phyloP scores from a whole-genome alignment of 208 protist species.

The Trypanosoma theileri region DNA sequence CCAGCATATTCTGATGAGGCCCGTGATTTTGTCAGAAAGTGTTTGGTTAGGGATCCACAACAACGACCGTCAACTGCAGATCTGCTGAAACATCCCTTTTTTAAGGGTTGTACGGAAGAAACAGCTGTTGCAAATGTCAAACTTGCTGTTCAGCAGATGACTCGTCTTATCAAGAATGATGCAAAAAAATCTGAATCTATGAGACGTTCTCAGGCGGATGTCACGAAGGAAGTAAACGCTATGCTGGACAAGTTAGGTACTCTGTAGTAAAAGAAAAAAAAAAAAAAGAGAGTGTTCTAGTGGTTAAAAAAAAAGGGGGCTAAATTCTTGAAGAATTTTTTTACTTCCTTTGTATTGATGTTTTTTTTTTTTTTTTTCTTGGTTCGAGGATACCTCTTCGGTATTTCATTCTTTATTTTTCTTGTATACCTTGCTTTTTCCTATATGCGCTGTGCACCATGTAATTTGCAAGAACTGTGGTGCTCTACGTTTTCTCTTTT shows the following conservation, averaged over 20 bases:
- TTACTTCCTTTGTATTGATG: background rate
- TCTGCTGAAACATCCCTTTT: slow-evolving; percentile 80
- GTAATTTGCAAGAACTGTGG: too few species aligned
- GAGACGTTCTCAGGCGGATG: slow-evolving; percentile 47
- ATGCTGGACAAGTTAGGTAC: slow-evolving; percentile 70
- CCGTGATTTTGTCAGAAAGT: slow-evolving; percentile 75
- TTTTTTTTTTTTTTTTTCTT: slow-evolving; percentile 1
- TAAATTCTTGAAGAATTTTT: background rate
- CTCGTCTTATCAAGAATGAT: slow-evolving; percentile 76
- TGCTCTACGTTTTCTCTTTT: too few species aligned
- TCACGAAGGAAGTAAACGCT: slow-evolving; percentile 68
- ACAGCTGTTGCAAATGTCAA: slow-evolving; percentile 78
- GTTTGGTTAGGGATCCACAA: slow-evolving; percentile 75
- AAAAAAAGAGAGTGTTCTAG: background rate
- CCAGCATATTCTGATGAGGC: slow-evolving; percentile 64
- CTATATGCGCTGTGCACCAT: too few species aligned
- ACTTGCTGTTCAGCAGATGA: slow-evolving; percentile 85
- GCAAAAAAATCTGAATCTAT: slow-evolving; percentile 60
- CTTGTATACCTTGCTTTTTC: background rate
- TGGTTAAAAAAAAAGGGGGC: background rate
- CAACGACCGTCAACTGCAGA: slow-evolving; percentile 61
- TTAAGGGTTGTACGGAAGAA: slow-evolving; percentile 63
- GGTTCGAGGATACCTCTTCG: background rate
- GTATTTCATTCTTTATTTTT: slow-evolving; percentile 15
- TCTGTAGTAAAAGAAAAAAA: slow-evolving; percentile 29